Evolutionary conservation across 805 yeast species (phyloP).

Genomic region (Metschnikowia chrysomelidarum): DNA sequence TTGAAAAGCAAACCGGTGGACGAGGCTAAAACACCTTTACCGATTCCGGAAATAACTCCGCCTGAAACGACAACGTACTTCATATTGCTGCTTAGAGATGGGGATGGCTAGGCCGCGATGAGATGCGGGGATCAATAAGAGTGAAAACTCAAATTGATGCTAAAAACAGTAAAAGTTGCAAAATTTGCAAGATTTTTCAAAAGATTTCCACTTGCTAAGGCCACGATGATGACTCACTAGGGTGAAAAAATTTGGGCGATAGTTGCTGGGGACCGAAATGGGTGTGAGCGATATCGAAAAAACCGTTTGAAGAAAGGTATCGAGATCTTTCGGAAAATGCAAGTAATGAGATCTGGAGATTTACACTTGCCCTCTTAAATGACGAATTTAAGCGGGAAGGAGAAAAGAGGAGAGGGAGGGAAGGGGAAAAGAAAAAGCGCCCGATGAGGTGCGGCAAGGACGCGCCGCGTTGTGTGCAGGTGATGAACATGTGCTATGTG

Average conservation of each 20-base stretch:
- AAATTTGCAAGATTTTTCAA: no score
- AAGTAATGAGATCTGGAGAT: not conserved
- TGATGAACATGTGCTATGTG: not conserved
- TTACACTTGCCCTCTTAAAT: conserved; percentile 43
- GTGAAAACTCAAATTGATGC: not conserved
- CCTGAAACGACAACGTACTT: conserved; percentile 99
- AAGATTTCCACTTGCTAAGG: no score
- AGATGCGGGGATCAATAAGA: not conserved
- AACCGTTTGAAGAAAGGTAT: not conserved
- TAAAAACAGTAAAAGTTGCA: no score
- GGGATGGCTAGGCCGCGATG: not conserved
- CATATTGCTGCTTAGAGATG: conserved; percentile 51
- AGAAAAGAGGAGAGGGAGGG: conserved; percentile 19
- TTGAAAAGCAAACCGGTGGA: conserved; percentile 94
- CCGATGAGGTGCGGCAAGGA: conserved; percentile 12
- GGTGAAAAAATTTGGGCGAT: not conserved
- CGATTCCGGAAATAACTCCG: conserved; percentile 99
- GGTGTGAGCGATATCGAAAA: not conserved
- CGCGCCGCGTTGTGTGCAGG: conserved; percentile 8
- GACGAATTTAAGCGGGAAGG: conserved; percentile 45
- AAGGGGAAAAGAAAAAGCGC: conserved; percentile 3
- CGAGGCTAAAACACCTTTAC: conserved; percentile 97
- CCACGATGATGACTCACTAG: not conserved
- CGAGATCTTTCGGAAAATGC: not conserved
- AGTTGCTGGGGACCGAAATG: not conserved